Percentiles rank a stretch among this genome's conserved stretches.
Conservation (phyloP, 2,329 filamentous ascomycete genomes). For the Alternaria alternata region DNA sequence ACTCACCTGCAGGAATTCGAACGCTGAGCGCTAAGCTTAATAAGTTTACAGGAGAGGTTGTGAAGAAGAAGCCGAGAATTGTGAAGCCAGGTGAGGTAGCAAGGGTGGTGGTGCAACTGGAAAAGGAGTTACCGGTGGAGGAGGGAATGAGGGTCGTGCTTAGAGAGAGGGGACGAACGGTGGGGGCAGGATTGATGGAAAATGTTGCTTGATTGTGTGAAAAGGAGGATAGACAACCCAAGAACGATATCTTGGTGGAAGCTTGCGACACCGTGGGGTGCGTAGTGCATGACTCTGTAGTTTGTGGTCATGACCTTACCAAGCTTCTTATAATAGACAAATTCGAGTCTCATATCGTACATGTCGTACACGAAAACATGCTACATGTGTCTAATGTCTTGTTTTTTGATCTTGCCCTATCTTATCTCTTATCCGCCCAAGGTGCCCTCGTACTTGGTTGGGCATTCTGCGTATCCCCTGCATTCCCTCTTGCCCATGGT, state of each 20-base stretch:
- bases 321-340: neutral
- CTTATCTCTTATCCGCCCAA: conserved; percentile 30
- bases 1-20: conserved; percentile 77
- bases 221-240: no score
- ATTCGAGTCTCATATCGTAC: neutral
- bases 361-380: neutral
- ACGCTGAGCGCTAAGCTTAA: conserved; percentile 78
- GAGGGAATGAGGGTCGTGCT: conserved; percentile 81
- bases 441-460: conserved; percentile 33
- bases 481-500: conserved; percentile 32
- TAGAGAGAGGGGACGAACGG: conserved; percentile 79
- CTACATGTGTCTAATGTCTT: neutral
- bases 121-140: conserved; percentile 79
- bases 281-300: neutral
- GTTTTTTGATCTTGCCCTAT: neutral
- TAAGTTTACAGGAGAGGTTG: conserved; percentile 75
- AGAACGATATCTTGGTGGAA: neutral
- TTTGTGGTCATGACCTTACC: neutral
- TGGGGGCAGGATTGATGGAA: conserved; percentile 88
- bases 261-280: neutral
- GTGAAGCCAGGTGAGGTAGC: conserved; percentile 82
- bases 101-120: conserved; percentile 77
- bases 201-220: conserved; percentile 28
- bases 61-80: conserved; percentile 86
- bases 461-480: conserved; percentile 5